These are phyloP conservation scores for Rhytidiadelphus loreus DNA, from an alignment of 225 moss, liverwort and hornwort genomes.

Conservation along the genomic window DNA sequence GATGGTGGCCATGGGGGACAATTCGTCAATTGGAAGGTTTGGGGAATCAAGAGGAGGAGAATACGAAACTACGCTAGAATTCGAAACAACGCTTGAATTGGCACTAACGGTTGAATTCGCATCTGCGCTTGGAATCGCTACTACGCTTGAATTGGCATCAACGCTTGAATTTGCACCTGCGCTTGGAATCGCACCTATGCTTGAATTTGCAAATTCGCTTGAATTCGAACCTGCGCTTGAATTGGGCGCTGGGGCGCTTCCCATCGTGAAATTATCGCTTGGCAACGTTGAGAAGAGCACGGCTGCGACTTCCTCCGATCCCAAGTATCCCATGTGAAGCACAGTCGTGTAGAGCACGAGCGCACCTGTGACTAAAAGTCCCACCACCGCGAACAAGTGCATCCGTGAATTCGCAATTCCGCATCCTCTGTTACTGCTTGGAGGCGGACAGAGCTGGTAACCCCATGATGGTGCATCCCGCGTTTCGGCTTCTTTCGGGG, in stretches of 20 bases:
- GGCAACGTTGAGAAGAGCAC: neutral
- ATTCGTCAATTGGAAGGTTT: no score
- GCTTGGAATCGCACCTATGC: neutral
- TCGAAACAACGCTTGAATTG: neutral
- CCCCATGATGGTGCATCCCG: neutral
- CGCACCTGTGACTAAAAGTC: neutral
- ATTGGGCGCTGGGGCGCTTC: neutral
- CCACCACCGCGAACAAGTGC: neutral
- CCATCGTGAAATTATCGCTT: neutral
- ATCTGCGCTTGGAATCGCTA: neutral
- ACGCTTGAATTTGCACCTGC: neutral
- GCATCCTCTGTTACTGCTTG: neutral
- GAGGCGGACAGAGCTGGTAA: neutral
- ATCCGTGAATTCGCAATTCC: neutral
- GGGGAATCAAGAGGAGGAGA: neutral
- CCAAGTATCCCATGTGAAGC: constrained; percentile 1
- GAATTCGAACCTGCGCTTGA: neutral
- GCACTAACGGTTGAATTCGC: neutral
- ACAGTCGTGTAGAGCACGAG: constrained; percentile 3
- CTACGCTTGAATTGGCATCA: neutral
- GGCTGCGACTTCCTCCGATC: neutral
- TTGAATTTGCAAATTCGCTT: neutral
- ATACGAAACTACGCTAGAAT: neutral
- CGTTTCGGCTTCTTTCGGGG: neutral
- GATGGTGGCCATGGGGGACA: neutral